Conservation (phyloP, 805 yeast genomes). For the Wickerhamomyces kurtzmanii region DNA sequence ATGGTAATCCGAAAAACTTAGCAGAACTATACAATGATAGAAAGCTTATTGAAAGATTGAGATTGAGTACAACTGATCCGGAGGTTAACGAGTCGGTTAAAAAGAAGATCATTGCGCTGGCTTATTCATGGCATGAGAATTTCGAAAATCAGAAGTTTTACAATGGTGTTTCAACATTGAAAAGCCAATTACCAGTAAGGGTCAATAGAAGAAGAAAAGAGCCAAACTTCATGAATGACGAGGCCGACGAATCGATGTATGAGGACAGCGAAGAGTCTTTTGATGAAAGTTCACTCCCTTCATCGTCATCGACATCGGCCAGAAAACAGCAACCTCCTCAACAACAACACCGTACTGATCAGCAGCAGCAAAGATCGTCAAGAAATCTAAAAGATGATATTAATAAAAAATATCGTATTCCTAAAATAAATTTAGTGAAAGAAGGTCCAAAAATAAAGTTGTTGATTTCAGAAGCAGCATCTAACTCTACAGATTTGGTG, state of each 20-base stretch:
- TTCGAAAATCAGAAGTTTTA: conserved; percentile 39
- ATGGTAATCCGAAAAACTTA: conserved; percentile 28
- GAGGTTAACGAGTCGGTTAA: conserved; percentile 38
- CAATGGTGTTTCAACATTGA: conserved; percentile 35
- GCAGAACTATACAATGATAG: conserved; percentile 52
- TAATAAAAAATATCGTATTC: conserved; percentile 48
- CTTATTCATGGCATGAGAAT: conserved; percentile 60
- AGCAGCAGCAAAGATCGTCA: conserved; percentile 1
- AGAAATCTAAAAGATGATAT: conserved; percentile 14
- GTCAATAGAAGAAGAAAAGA: conserved; percentile 13
- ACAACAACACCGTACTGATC: neutral
- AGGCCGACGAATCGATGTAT: conserved; percentile 33
- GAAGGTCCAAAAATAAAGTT: conserved; percentile 66
- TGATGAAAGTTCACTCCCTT: conserved; percentile 10
- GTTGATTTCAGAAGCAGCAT: conserved; percentile 65
- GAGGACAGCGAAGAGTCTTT: conserved; percentile 20
- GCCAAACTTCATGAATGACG: conserved; percentile 36
- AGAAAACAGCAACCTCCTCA: neutral
- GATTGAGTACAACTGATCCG: conserved; percentile 31
- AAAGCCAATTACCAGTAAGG: conserved; percentile 30
- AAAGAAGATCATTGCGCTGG: conserved; percentile 37
- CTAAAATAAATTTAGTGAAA: conserved; percentile 54
- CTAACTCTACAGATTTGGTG: conserved; percentile 59
- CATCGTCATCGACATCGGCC: conserved; percentile 1
- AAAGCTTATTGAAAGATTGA: conserved; percentile 55